Conservation (phyloP, 805 yeast genomes). For the Candida xyloterini region DNA sequence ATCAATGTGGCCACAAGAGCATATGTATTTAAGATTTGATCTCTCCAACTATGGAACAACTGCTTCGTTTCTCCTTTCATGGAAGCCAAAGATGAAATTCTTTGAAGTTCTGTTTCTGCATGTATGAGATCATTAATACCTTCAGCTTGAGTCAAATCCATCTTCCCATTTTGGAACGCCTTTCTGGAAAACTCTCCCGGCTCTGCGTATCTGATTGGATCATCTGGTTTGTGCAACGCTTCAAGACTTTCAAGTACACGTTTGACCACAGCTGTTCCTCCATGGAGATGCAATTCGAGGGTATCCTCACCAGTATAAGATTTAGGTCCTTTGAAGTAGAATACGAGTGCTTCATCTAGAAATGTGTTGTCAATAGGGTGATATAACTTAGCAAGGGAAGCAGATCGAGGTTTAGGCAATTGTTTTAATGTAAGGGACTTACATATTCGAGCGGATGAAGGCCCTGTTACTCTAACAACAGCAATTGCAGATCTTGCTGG, state of each 20-base stretch:
- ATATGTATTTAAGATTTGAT: slow-evolving; percentile 55
- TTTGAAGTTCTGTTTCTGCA: slow-evolving; percentile 90
- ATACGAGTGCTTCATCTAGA: slow-evolving; percentile 73
- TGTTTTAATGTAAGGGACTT: slow-evolving; percentile 42
- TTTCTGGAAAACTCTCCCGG: slow-evolving; percentile 89
- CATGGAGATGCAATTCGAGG: slow-evolving; percentile 88
- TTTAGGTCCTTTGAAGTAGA: slow-evolving; percentile 67
- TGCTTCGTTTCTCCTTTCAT: slow-evolving; percentile 65
- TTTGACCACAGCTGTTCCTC: slow-evolving; percentile 81
- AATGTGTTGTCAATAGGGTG: slow-evolving; percentile 38
- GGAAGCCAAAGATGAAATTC: slow-evolving; percentile 69
- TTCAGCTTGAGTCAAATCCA: slow-evolving; percentile 87
- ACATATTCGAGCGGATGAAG: slow-evolving; percentile 48
- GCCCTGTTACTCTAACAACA: slow-evolving; percentile 79
- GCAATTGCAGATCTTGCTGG: slow-evolving; percentile 83
- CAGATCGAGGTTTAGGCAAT: slow-evolving; percentile 48
- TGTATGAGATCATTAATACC: slow-evolving; percentile 86
- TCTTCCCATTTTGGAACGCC: slow-evolving; percentile 78
- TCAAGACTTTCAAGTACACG: slow-evolving; percentile 65
- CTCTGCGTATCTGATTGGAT: slow-evolving; percentile 73
- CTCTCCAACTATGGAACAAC: slow-evolving; percentile 65
- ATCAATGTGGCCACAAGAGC: slow-evolving; percentile 84
- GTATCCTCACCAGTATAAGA: slow-evolving; percentile 93
- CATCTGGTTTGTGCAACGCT: slow-evolving; percentile 43
- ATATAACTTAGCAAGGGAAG: slow-evolving; percentile 58